Conservation (phyloP, 495 filamentous ascomycete species). For the Antarctomyces pellizariae region DNA sequence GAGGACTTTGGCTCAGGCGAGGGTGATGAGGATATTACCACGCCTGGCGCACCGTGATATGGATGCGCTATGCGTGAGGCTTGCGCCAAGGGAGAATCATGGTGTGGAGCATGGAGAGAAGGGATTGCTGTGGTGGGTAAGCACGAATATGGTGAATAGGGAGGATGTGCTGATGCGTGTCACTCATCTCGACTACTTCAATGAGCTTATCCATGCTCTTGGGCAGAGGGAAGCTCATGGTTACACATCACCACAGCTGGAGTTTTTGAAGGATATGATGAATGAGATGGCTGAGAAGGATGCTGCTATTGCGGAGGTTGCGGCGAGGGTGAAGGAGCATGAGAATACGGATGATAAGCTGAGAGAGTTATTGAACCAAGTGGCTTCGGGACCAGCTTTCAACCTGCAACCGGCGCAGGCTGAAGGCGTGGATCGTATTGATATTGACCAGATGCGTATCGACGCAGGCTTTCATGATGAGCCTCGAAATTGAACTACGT, state of each 20-base stretch:
- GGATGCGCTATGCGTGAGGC: conserved; percentile 29
- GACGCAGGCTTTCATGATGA: too few relatives aligned
- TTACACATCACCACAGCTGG: conserved; percentile 16
- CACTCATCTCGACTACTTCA: conserved; percentile 53
- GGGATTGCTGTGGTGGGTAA: conserved; percentile 54
- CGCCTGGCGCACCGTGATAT: conserved; percentile 39
- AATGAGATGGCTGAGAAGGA: conserved; percentile 18
- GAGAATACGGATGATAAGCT: too few relatives aligned
- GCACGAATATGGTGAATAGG: conserved; percentile 48
- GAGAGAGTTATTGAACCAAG: too few relatives aligned
- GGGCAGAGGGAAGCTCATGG: conserved; percentile 23
- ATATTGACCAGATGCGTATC: too few relatives aligned
- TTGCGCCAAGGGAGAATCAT: too few relatives aligned
- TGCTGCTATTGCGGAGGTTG: too few relatives aligned
- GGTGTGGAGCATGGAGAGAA: conserved; percentile 13
- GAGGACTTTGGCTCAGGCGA: conserved; percentile 54
- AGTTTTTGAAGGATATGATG: conserved; percentile 17
- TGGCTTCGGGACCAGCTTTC: too few relatives aligned
- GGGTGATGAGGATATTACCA: conserved; percentile 46
- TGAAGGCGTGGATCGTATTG: too few relatives aligned
- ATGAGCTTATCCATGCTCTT: conserved; percentile 32
- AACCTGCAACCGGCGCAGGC: too few relatives aligned
- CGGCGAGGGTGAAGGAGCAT: too few relatives aligned
- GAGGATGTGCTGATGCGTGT: conserved; percentile 61
- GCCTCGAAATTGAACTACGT: too few relatives aligned